Evolutionary conservation across 2,329 filamentous ascomycete species (phyloP).

Genomic region (Neoarthrinium moseri): DNA sequence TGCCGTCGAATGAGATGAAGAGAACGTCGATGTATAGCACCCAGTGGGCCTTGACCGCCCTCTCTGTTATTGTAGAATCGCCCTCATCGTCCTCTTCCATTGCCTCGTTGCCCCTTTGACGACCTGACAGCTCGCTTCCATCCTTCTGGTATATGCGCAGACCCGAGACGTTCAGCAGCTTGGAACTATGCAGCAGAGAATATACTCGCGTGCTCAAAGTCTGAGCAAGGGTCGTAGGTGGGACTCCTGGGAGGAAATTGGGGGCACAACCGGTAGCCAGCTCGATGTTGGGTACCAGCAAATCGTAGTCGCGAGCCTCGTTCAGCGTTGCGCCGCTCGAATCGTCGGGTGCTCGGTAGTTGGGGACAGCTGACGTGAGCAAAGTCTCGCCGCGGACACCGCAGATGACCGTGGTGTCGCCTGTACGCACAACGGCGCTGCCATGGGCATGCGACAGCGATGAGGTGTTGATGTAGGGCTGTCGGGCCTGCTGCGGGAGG

Average conservation of each 20-base stretch:
- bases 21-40: slow-evolving; percentile 93
- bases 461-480: slow-evolving; percentile 75
- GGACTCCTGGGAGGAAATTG: slow-evolving; percentile 77
- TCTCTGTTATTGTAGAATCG: slow-evolving; percentile 22
- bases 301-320: slow-evolving; percentile 61
- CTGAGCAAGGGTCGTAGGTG: slow-evolving; percentile 79
- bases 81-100: slow-evolving; percentile 31
- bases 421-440: slow-evolving; percentile 81
- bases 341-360: slow-evolving; percentile 51
- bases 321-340: slow-evolving; percentile 31
- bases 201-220: slow-evolving; percentile 79
- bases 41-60: slow-evolving; percentile 80
- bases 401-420: slow-evolving; percentile 93
- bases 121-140: no score
- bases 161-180: slow-evolving; percentile 64
- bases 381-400: slow-evolving; percentile 87
- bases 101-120: slow-evolving; percentile 22
- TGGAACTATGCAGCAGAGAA: slow-evolving; percentile 70
- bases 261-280: slow-evolving; percentile 88
- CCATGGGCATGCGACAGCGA: slow-evolving; percentile 88
- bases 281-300: slow-evolving; percentile 93
- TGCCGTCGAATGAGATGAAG: slow-evolving; percentile 90
- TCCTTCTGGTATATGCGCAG: slow-evolving; percentile 64
- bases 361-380: slow-evolving; percentile 70
- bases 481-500: slow-evolving; percentile 64